phyloP scores from a whole-genome alignment of 163 green algal genomes.

The Smithsoniella earleae region DNA sequence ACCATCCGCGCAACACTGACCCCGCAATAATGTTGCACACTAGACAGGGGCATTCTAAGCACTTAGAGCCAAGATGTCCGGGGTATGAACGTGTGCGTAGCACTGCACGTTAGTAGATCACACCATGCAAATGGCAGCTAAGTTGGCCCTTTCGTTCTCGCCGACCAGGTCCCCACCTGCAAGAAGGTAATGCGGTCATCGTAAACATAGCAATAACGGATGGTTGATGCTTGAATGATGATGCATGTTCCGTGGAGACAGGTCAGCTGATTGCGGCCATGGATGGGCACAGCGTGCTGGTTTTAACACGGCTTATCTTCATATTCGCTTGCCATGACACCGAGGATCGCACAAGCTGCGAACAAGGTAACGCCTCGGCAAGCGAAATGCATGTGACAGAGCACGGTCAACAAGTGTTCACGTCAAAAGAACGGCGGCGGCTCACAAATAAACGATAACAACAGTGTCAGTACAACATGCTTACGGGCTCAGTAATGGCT shows the following conservation, averaged over 20 bases:
- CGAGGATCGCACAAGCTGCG: neutral
- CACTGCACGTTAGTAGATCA: no score
- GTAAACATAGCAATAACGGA: no score
- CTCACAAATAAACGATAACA: neutral
- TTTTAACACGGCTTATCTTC: neutral
- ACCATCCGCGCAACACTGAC: neutral
- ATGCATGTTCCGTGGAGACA: slow-evolving; percentile 28
- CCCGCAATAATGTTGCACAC: neutral
- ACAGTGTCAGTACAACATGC: neutral
- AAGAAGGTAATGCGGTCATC: no score
- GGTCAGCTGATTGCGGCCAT: slow-evolving; percentile 18
- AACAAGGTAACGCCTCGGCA: slow-evolving; percentile 11
- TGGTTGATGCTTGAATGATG: no score
- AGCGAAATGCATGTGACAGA: slow-evolving; percentile 5
- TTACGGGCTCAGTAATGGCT: neutral
- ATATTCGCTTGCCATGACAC: slow-evolving; percentile 18
- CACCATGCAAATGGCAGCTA: neutral
- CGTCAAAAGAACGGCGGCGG: neutral
- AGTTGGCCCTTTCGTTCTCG: no score
- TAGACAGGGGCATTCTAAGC: neutral
- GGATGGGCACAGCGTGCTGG: neutral
- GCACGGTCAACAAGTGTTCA: neutral
- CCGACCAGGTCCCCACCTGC: neutral
- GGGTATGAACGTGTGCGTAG: neutral
- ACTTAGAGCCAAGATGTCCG: neutral